Evolutionary conservation across 2,329 filamentous ascomycete species (phyloP).

Genomic region (Alternaria ethzedia): DNA sequence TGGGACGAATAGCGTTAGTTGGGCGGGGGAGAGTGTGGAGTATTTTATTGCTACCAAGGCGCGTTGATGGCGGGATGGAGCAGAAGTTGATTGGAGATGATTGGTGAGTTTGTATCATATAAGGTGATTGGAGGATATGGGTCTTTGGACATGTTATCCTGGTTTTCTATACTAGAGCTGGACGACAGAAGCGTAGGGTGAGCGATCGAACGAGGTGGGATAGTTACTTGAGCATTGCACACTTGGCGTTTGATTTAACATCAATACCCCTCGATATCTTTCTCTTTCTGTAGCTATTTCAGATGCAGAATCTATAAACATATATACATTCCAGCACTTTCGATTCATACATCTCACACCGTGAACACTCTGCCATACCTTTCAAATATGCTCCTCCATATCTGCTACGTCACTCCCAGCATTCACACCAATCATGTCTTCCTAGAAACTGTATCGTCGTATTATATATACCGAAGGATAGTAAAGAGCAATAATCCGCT

Average conservation of each 20-base stretch:
- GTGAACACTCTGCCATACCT: neutral
- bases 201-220: too few relatives aligned
- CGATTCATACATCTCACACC: neutral
- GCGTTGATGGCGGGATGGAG: conserved; percentile 34
- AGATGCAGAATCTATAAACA: neutral
- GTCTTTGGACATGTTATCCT: neutral
- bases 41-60: conserved; percentile 79
- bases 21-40: conserved; percentile 81
- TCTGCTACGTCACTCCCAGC: neutral
- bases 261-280: neutral
- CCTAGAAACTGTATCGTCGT: neutral
- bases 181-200: neutral
- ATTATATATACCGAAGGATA: conserved; percentile 3
- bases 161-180: neutral
- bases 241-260: conserved; percentile 1
- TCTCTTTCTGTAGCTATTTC: neutral
- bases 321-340: fast-evolving
- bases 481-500: neutral
- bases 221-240: neutral
- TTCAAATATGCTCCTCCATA: fast-evolving
- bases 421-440: neutral
- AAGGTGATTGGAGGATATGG: neutral
- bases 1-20: conserved; percentile 77
- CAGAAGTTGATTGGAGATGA: neutral
- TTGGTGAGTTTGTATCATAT: neutral